These are phyloP conservation scores for Skeletonema tropicum DNA, from an alignment of 108 stramenopile species.

Conservation along the genomic window DNA sequence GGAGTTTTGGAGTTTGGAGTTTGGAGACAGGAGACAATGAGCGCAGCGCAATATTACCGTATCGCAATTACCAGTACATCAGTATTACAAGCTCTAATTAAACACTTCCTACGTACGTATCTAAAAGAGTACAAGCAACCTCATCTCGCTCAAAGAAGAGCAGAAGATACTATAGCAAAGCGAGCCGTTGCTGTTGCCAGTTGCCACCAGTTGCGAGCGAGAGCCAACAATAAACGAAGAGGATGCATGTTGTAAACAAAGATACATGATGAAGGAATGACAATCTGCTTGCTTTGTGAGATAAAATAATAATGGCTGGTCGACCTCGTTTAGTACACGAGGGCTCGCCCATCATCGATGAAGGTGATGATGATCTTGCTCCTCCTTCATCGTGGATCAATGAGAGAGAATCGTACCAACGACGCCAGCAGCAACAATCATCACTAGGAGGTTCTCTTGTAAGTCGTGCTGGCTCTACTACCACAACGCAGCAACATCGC, in stretches of 20 bases:
- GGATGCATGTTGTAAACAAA: not conserved
- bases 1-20: no score
- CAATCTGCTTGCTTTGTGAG: no score
- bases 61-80: not conserved
- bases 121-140: no score
- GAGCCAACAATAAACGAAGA: no score
- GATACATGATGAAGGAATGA: no score
- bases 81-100: no score
- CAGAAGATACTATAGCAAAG: no score
- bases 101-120: no score
- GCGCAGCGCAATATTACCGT: not conserved
- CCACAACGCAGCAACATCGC: not conserved
- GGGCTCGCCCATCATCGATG: constrained; percentile 52
- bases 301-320: not conserved
- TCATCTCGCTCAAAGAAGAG: no score
- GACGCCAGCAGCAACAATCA: not conserved
- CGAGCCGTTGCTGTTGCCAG: no score
- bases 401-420: not conserved
- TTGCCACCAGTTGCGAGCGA: no score
- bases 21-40: no score
- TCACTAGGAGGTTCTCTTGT: not conserved
- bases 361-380: not conserved
- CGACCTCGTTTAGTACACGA: constrained; percentile 60
- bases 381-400: not conserved
- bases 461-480: not conserved